Conservation (phyloP, 2,329 filamentous ascomycete species). For the Grosmannia clavigera region DNA sequence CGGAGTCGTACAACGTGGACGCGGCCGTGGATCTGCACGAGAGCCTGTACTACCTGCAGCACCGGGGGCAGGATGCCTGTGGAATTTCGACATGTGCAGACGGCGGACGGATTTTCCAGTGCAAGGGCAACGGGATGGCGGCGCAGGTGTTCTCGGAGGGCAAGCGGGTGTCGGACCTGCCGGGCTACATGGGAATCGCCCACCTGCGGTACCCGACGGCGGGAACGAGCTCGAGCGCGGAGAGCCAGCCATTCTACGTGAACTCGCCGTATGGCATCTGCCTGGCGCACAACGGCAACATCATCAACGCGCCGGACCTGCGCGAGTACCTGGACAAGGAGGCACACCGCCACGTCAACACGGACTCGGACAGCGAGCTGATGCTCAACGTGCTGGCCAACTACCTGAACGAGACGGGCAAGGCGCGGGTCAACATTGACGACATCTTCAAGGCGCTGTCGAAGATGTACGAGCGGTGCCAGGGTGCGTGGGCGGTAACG, state of each 20-base stretch:
- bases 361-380: conserved; percentile 74
- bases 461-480: conserved; percentile 60
- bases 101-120: conserved; percentile 74
- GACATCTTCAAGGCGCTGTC: conserved; percentile 65
- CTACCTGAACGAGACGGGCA: conserved; percentile 71
- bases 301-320: conserved; percentile 64
- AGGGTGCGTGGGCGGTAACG: conserved; percentile 71
- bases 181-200: conserved; percentile 75
- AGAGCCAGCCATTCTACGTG: conserved; percentile 86
- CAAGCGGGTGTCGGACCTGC: conserved; percentile 57
- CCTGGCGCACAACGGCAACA: conserved; percentile 77
- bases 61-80: conserved; percentile 58
- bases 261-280: conserved; percentile 76
- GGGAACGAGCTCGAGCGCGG: conserved; percentile 66
- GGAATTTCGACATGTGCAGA: conserved; percentile 60
- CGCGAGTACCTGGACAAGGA: conserved; percentile 61
- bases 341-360: conserved; percentile 78
- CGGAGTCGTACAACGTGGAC: conserved; percentile 20
- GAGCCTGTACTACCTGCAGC: conserved; percentile 51
- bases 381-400: conserved; percentile 82
- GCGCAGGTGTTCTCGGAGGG: conserved; percentile 65
- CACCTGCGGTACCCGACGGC: conserved; percentile 85
- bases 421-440: conserved; percentile 67
- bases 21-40: conserved; percentile 58
- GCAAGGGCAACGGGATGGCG: conserved; percentile 82